A percentile compares a stretch with the other conserved stretches of the same genome.
Conservation (phyloP, 208 protist species). For the Wallacemonas sp. region DNA sequence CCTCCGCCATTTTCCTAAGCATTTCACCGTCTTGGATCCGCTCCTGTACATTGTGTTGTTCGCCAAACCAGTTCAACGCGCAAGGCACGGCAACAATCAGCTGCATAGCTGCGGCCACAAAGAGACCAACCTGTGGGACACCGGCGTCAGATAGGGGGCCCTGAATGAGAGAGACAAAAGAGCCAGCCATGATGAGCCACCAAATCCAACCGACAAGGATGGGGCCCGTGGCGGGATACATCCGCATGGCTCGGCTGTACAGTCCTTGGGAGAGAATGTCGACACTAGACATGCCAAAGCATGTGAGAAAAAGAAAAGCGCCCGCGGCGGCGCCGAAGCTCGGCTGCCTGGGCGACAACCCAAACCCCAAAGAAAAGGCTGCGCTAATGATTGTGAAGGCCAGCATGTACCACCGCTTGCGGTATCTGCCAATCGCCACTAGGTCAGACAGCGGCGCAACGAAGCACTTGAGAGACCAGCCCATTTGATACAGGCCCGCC, state of each 20-base stretch:
- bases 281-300: constrained; percentile 59
- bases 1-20: no score
- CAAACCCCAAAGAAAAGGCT: constrained; percentile 39
- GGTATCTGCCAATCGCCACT: constrained; percentile 65
- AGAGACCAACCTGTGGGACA: constrained; percentile 42
- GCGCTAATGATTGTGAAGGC: constrained; percentile 40
- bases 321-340: constrained; percentile 27
- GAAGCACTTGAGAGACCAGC: constrained; percentile 72
- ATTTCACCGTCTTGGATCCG: constrained; percentile 46
- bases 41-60: constrained; percentile 54
- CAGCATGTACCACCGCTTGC: constrained; percentile 71
- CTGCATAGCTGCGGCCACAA: constrained; percentile 54
- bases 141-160: constrained; percentile 55
- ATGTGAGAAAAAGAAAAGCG: constrained; percentile 54
- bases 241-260: constrained; percentile 69
- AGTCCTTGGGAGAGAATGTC: constrained; percentile 76
- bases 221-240: constrained; percentile 38
- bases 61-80: constrained; percentile 65
- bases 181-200: constrained; percentile 52
- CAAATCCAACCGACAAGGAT: constrained; percentile 67
- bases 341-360: constrained; percentile 32
- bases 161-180: constrained; percentile 43
- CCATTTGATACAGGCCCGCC: constrained; percentile 29
- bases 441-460: constrained; percentile 54
- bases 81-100: constrained; percentile 48